Base-by-base conservation (phyloP, 2,329 filamentous ascomycete species). In the Apiospora aurea region DNA sequence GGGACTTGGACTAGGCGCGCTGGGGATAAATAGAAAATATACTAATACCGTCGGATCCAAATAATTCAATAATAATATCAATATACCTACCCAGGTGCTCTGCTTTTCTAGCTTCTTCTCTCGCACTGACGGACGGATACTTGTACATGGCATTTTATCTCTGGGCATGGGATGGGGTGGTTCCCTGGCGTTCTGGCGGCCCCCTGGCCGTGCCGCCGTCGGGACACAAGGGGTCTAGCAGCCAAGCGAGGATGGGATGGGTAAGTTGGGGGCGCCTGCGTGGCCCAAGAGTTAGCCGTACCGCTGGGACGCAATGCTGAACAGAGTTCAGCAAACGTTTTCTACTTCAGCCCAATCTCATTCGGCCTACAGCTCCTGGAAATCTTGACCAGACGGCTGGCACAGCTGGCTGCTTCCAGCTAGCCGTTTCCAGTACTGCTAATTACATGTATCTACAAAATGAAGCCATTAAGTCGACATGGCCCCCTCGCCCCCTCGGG, bases 321-420 rank as follows among this genome's bases (percentile, higher is more conserved):
- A 29, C 51, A 38, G 29, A 21, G 29, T 61, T 38, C 29, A 61
- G 53, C 51, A 61, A 61, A 38, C 29, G 53, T 61, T 64, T 64
- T 41, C 57, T n/a, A 64, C 7, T 41, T 41, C 57, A 41, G 57
- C 57, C 57, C 57, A n/a, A 64, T 11, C 18, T n/a, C 57, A 64
- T 64, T 34, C 29, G 34, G 41, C 34, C 57, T 41, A 38, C 38
- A 4, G 16, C 34, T 38, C 10, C n/a, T 4, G 5, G 5, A 21
- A 64, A 64, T 18, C 34, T 64, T 64, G 57, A 64, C 21, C 57
- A n/a, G 57, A 64, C 34, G 57, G 57, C 57, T 41, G 57, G 57
- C 57, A 64, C 34, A 34, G 34, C 57, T 41, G 57, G 57, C 57
- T 64, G 34, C 18, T 41, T 64, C 24, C 57, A 64, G 51, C 51